phyloP scores from a whole-genome alignment of 2,329 filamentous ascomycete species.

The Helotiales sp. region DNA sequence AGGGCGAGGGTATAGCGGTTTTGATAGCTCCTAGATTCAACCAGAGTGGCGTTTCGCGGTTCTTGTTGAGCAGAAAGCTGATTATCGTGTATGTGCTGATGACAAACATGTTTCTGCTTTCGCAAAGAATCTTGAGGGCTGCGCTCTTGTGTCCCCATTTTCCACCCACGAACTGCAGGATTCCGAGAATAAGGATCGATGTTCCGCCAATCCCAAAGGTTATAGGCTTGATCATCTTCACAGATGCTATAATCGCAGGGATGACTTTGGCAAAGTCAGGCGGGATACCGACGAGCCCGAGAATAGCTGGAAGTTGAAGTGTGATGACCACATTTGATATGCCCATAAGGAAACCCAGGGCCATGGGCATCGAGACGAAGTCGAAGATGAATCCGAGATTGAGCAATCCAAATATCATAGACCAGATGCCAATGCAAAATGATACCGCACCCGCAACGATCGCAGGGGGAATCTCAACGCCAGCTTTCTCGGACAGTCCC shows the following conservation, averaged over 20 bases:
- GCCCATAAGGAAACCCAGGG: slow-evolving; percentile 65
- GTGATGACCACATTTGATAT: slow-evolving; percentile 66
- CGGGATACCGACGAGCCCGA: slow-evolving; percentile 43
- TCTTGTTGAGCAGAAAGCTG: slow-evolving; percentile 61
- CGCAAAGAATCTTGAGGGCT: slow-evolving; percentile 56
- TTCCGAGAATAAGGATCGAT: slow-evolving; percentile 54
- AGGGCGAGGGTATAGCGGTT: slow-evolving; percentile 52
- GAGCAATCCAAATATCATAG: slow-evolving; percentile 58
- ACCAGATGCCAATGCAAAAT: slow-evolving; percentile 64
- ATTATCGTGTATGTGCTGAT: slow-evolving; percentile 63
- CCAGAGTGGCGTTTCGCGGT: slow-evolving; percentile 47
- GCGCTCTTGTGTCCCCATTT: slow-evolving; percentile 59
- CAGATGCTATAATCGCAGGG: slow-evolving; percentile 56
- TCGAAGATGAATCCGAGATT: slow-evolving; percentile 66
- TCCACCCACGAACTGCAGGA: slow-evolving; percentile 58
- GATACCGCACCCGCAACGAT: slow-evolving; percentile 61
- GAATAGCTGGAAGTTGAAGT: slow-evolving; percentile 52
- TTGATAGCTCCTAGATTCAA: slow-evolving; percentile 57
- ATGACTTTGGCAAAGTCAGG: slow-evolving; percentile 56
- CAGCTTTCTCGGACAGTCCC: slow-evolving; percentile 42
- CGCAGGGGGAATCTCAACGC: slow-evolving; percentile 48
- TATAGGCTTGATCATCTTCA: slow-evolving; percentile 51
- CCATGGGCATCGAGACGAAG: slow-evolving; percentile 64
- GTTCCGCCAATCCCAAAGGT: slow-evolving; percentile 59
- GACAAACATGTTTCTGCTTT: slow-evolving; percentile 60